Base-by-base conservation (phyloP, 331 rosid genomes). In the Dryas integrifolia region DNA sequence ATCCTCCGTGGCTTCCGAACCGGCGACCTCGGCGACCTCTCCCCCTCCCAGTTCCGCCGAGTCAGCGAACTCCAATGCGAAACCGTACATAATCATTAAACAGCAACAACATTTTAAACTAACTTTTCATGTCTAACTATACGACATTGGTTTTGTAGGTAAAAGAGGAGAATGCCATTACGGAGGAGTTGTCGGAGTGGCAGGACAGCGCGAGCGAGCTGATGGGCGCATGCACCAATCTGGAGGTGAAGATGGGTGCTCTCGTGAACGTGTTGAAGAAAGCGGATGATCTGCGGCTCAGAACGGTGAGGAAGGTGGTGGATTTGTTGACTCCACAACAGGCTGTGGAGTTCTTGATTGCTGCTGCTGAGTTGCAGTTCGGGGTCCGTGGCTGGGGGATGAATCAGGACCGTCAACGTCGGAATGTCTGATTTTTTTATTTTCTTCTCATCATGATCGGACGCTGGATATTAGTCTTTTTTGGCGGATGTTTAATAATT, bases 11-110 rank as follows among this genome's bases (percentile, higher is more conserved):
- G 97, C 6, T 43, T 79, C 9, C 77, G 76, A 2, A 85, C 97
- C 9, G 97, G 98, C 0, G 97, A 93, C 77, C 98, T 93, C 12
- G 96, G 95, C 0, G 98, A 93, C 58, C 96, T 93, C 70, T 86
- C 95, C 0, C 88, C 94, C 0, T 24, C 80, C 10, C 96, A 89
- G 84, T 82, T 93, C 77, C 88, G 89, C 13, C 82, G 79, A 3
- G 81, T 93, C 61, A 89, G 96, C 65, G 96, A 89, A 16, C 71
- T 93, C 13, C 97, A 89, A 73, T 91, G 96, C 62, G 81, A 86
- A 21, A 93, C 97, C 11, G 74, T 69, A 69, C 44, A 18, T 3
- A 4, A 5, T 6, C 5, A 4, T 10, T 30, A 9, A 53, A 18
- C 12, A 5, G 2, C 56, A 39, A 2, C 21, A 30, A 30, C 35